phyloP scores from a whole-genome alignment of 208 protist genomes.

The Crithidia mellificae region DNA sequence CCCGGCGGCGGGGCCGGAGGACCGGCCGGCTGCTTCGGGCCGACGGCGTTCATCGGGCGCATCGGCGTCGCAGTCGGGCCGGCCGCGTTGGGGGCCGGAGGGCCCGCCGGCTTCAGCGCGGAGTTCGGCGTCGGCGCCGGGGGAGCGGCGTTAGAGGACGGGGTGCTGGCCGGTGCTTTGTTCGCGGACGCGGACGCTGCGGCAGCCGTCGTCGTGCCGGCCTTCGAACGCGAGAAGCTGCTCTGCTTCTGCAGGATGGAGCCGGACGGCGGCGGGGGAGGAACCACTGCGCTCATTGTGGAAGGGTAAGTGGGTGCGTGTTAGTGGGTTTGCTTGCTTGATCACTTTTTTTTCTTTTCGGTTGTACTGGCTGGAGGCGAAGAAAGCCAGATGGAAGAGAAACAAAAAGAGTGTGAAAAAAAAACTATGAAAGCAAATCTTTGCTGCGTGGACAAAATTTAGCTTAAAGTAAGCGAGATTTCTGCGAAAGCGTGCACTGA shows the following conservation, averaged over 20 bases:
- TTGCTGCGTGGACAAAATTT: too few relatives aligned
- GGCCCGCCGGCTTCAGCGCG: background rate
- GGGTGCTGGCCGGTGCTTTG: background rate
- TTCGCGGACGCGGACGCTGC: constrained; percentile 10
- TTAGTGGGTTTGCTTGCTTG: too few relatives aligned
- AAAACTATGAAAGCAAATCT: too few relatives aligned
- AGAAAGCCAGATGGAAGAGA: too few relatives aligned
- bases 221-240: constrained; percentile 38
- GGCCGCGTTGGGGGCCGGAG: too few relatives aligned
- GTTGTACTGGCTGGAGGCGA: too few relatives aligned
- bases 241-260: constrained; percentile 37
- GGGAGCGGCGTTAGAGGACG: background rate
- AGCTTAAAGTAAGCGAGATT: too few relatives aligned
- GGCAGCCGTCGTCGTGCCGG: constrained; percentile 9
- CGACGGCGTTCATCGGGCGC: background rate
- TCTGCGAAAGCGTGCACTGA: background rate
- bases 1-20: constrained; percentile 15
- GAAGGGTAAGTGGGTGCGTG: background rate
- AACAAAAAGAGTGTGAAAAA: too few relatives aligned
- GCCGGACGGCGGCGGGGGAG: constrained; percentile 26
- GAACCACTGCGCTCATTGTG: constrained; percentile 31
- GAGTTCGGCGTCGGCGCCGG: constrained; percentile 6
- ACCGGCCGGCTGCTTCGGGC: background rate
- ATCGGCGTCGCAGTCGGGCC: background rate
- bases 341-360: too few relatives aligned